These are phyloP conservation scores for Calonectria crousiana DNA, from an alignment of 2,329 filamentous ascomycete genomes.

Conservation along the genomic window DNA sequence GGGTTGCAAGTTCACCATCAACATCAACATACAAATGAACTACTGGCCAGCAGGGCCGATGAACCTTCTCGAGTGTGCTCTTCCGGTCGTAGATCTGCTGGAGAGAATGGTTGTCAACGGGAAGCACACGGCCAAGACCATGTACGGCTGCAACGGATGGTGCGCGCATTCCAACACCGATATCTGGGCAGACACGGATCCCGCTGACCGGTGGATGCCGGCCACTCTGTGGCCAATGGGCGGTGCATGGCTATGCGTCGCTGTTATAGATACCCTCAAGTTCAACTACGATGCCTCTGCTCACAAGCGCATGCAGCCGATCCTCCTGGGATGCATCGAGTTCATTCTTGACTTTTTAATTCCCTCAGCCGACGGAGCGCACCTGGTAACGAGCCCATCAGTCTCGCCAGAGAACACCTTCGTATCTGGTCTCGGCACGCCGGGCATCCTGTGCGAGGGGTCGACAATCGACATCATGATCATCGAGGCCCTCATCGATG, in stretches of 20 bases:
- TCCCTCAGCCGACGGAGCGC: constrained; percentile 39
- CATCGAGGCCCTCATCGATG: constrained; percentile 33
- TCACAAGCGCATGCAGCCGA: constrained; percentile 40
- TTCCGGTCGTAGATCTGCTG: constrained; percentile 53
- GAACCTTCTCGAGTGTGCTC: constrained; percentile 53
- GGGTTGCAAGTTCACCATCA: constrained; percentile 63
- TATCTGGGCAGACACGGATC: constrained; percentile 54
- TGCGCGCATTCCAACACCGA: constrained; percentile 55
- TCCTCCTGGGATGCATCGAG: constrained; percentile 49
- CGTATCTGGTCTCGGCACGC: constrained; percentile 24
- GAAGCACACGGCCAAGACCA: constrained; percentile 47
- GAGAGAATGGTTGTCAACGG: constrained; percentile 44
- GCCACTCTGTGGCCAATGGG: constrained; percentile 43
- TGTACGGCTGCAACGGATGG: constrained; percentile 54
- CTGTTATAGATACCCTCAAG: constrained; percentile 40
- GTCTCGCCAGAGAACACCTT: constrained; percentile 43
- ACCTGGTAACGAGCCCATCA: constrained; percentile 42
- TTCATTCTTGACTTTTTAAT: constrained; percentile 56
- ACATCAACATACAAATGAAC: constrained; percentile 67
- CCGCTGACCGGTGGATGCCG: constrained; percentile 49
- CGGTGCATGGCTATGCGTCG: constrained; percentile 41
- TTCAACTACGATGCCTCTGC: constrained; percentile 36
- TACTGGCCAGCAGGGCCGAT: constrained; percentile 57
- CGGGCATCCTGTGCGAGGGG: constrained; percentile 40
- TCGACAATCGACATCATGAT: constrained; percentile 42